Evolutionary conservation across 768 basidiomycete species (phyloP).

Genomic region (Erythrobasidium yunnanense): DNA sequence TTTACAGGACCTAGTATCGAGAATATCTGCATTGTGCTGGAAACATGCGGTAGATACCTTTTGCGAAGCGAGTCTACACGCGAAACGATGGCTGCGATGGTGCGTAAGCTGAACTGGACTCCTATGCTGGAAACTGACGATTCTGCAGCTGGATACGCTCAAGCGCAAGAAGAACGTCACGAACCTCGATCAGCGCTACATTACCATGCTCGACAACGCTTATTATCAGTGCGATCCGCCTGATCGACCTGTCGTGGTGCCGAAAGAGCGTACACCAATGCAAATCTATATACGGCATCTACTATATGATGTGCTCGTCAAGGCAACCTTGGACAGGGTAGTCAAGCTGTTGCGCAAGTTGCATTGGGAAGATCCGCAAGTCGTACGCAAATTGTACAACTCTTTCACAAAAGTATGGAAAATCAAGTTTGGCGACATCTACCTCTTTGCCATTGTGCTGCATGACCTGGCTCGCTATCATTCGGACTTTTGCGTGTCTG

Average conservation of each 20-base stretch:
- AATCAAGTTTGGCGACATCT: conserved; percentile 79
- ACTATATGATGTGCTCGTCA: conserved; percentile 82
- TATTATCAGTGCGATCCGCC: conserved; percentile 99
- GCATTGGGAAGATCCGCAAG: conserved; percentile 74
- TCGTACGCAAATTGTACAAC: conserved; percentile 61
- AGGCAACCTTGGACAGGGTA: conserved; percentile 91
- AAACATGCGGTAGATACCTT: conserved; percentile 86
- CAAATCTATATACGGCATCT: conserved; percentile 92
- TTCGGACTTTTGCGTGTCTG: conserved; percentile 70
- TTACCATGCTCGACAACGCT: conserved; percentile 85
- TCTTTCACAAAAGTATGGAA: conserved; percentile 99
- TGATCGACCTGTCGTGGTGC: conserved; percentile 71
- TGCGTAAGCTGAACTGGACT: conserved; percentile 39
- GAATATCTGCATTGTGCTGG: conserved; percentile 77
- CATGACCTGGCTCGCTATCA: conserved; percentile 91
- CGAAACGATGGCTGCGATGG: conserved; percentile 80
- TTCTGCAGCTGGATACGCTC: conserved; percentile 62
- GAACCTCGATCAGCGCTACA: conserved; percentile 83
- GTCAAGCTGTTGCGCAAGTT: conserved; percentile 83
- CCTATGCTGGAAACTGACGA: background rate
- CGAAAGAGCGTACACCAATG: conserved; percentile 72
- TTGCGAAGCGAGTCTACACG: conserved; percentile 76
- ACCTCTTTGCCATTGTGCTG: conserved; percentile 81
- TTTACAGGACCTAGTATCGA: conserved; percentile 87
- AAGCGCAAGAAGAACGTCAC: conserved; percentile 89